phyloP scores from a whole-genome alignment of 2,329 filamentous ascomycete species.

The Ceratocystis destructans region DNA sequence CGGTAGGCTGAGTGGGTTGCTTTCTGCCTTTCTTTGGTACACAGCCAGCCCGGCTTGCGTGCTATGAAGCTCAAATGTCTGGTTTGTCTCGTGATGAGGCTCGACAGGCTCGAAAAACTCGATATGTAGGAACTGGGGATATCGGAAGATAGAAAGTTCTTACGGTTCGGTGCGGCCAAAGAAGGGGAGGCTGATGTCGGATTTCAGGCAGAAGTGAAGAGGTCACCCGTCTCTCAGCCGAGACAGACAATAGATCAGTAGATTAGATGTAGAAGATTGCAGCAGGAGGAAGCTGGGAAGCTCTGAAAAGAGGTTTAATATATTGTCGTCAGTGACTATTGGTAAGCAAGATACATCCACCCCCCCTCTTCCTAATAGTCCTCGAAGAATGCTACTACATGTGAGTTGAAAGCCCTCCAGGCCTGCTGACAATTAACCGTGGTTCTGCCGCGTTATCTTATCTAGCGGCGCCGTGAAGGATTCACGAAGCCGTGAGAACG shows the following conservation, averaged over 20 bases:
- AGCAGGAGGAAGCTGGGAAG: not conserved
- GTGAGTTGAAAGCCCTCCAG: no score
- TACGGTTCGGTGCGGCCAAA: no score
- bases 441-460: constrained; percentile 9
- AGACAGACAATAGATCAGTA: not conserved
- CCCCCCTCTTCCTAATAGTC: not conserved
- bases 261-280: not conserved
- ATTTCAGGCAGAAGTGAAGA: not conserved
- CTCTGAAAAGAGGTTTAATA: not conserved
- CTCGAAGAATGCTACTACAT: not conserved
- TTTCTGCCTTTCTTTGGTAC: not conserved
- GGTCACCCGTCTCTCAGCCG: not conserved
- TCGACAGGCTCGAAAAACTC: no score
- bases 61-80: not conserved
- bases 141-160: no score
- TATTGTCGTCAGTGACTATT: not conserved
- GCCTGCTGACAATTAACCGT: not conserved
- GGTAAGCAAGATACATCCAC: not conserved
- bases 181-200: no score
- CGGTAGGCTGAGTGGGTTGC: not conserved
- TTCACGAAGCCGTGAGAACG: not conserved
- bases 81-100: no score
- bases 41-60: not conserved
- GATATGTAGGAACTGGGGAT: no score
- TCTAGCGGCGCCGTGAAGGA: not conserved